These are phyloP conservation scores for Aspergillus pseudoglaucus DNA, from an alignment of 2,329 filamentous ascomycete species.

Conservation along the genomic window DNA sequence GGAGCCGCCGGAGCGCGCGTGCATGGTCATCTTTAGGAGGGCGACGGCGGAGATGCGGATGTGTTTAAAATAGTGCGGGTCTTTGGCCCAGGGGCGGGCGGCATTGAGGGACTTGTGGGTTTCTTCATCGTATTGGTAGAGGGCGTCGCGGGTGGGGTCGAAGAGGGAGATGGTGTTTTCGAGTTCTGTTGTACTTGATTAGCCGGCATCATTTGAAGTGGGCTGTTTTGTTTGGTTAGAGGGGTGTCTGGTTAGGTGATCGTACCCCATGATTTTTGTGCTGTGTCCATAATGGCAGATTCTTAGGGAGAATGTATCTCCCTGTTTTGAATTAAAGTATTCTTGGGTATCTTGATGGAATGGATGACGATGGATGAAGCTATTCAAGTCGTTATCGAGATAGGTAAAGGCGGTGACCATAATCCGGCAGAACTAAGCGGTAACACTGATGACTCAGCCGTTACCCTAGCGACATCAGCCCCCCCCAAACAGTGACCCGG, in stretches of 20 bases:
- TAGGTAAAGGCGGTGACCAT: constrained; percentile 20
- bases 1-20: constrained; percentile 86
- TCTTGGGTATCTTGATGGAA: neutral
- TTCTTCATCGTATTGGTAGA: constrained; percentile 72
- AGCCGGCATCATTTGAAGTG: neutral
- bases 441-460: constrained; percentile 25
- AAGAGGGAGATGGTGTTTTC: constrained; percentile 80
- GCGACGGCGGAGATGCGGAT: constrained; percentile 91
- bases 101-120: constrained; percentile 61
- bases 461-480: constrained; percentile 31
- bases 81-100: constrained; percentile 65
- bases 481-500: constrained; percentile 3
- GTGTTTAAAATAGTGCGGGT: constrained; percentile 84
- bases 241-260: neutral
- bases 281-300: constrained; percentile 45
- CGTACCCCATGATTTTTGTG: constrained; percentile 57
- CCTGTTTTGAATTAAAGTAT: neutral
- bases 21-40: constrained; percentile 98
- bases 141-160: constrained; percentile 79
- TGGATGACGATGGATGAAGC: constrained; percentile 7
- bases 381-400: constrained; percentile 6
- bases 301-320: neutral
- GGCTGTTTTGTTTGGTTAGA: constrained; percentile 5
- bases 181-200: constrained; percentile 56
- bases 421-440: constrained; percentile 24